A percentile compares a stretch with the other conserved stretches of the same genome.
Conservation (phyloP, 78 protist species). For the Dictyostelium capitatum region DNA sequence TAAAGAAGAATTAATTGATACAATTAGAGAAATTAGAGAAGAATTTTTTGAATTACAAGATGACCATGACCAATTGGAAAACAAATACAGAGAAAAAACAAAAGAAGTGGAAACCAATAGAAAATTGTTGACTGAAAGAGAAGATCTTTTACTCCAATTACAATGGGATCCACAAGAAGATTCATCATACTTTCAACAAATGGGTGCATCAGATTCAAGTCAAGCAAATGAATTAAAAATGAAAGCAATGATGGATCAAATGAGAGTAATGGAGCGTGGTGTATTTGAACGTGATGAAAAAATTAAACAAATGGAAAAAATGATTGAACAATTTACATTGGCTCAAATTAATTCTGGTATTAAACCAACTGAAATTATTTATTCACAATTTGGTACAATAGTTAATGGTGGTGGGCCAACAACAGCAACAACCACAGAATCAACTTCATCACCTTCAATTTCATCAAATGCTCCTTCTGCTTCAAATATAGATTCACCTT, state of each 20-base stretch:
- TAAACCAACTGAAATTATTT: background rate
- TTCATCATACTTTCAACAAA: background rate
- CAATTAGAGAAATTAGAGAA: constrained; percentile 21
- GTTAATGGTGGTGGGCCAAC: background rate
- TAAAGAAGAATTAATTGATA: constrained; percentile 35
- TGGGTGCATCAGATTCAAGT: background rate
- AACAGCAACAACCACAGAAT: background rate
- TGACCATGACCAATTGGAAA: background rate
- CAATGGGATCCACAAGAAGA: constrained; percentile 70
- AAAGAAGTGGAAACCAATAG: constrained; percentile 33
- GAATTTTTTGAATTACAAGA: constrained; percentile 29
- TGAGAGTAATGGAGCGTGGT: constrained; percentile 54
- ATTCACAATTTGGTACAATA: background rate
- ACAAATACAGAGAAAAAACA: background rate
- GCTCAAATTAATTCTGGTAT: constrained; percentile 1
- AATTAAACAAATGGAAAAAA: constrained; percentile 41
- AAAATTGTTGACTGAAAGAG: constrained; percentile 38
- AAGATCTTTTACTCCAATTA: constrained; percentile 34
- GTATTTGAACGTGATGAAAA: constrained; percentile 44
- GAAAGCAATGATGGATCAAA: constrained; percentile 56
- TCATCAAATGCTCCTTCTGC: too few relatives aligned
- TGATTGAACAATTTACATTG: constrained; percentile 27
- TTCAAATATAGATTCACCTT: background rate
- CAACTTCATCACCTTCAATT: background rate
- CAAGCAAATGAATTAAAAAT: constrained; percentile 36